These are phyloP conservation scores for Melampsora americana DNA, from an alignment of 1,284 basidiomycete genomes.

Conservation along the genomic window DNA sequence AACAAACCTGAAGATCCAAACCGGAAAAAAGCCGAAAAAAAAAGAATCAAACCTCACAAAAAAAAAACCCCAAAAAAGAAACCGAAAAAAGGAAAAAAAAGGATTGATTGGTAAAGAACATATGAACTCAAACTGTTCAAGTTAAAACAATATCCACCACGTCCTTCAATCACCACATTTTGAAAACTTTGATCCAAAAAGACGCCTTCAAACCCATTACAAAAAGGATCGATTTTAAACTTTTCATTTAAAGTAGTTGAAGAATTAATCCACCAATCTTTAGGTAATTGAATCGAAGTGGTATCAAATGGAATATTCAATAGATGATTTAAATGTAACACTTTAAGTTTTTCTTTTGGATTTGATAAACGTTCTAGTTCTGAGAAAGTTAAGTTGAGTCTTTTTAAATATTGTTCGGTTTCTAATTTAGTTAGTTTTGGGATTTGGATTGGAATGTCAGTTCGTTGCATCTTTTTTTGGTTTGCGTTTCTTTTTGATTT, in stretches of 20 bases:
- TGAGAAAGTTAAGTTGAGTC: too few relatives aligned
- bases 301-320: slow-evolving; percentile 30
- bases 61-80: not conserved
- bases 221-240: too few relatives aligned
- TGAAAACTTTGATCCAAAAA: slow-evolving; percentile 10
- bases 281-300: slow-evolving; percentile 16
- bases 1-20: slow-evolving; percentile 8
- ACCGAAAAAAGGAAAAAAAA: too few relatives aligned
- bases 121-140: slow-evolving; percentile 33
- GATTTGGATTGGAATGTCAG: too few relatives aligned
- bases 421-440: too few relatives aligned
- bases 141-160: slow-evolving; percentile 35
- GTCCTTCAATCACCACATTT: slow-evolving; percentile 11
- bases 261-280: slow-evolving; percentile 31
- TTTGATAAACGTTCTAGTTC: too few relatives aligned
- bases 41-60: not conserved
- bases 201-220: not conserved
- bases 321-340: slow-evolving; percentile 14
- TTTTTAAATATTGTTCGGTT: too few relatives aligned
- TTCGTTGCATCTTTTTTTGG: too few relatives aligned
- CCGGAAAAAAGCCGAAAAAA: not conserved
- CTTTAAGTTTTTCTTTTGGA: not conserved
- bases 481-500: too few relatives aligned
- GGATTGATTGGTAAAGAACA: too few relatives aligned
- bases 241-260: too few relatives aligned